Evolutionary conservation across 2,329 filamentous ascomycete species (phyloP).

Genomic region (Zymoseptoria pseudotritici): DNA sequence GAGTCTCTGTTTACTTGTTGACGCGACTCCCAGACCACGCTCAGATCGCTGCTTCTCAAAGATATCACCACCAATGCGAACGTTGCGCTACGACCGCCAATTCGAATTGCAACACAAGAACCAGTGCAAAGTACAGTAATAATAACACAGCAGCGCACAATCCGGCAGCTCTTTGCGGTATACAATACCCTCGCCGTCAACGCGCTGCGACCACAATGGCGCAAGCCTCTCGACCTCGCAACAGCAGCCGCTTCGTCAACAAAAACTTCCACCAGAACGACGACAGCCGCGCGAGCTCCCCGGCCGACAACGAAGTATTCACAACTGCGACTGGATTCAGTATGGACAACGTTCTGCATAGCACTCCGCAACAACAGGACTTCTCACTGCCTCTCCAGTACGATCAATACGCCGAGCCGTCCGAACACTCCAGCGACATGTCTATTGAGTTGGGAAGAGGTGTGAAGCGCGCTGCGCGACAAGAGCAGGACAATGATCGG

Average conservation of each 20-base stretch:
- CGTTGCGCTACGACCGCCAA: neutral
- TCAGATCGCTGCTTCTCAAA: neutral
- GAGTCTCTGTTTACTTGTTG: neutral
- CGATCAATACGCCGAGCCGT: slow-evolving; percentile 13
- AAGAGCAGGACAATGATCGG: slow-evolving; percentile 36
- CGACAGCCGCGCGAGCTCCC: slow-evolving; percentile 8
- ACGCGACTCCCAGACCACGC: neutral
- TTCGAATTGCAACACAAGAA: neutral
- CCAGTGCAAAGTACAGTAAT: neutral
- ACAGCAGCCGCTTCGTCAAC: neutral
- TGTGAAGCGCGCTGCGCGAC: slow-evolving; percentile 30
- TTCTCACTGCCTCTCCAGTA: slow-evolving; percentile 14
- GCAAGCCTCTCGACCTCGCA: neutral
- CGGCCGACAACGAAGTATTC: slow-evolving; percentile 11
- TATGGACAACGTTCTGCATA: slow-evolving; percentile 16
- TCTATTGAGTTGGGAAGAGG: slow-evolving; percentile 54
- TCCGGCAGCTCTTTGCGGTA: neutral
- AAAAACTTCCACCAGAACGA: neutral
- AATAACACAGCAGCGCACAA: neutral
- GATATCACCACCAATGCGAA: neutral
- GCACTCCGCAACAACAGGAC: slow-evolving; percentile 14
- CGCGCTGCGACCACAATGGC: neutral
- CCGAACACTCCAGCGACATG: slow-evolving; percentile 21
- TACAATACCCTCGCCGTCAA: neutral
- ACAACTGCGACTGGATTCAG: slow-evolving; percentile 17